phyloP scores from a whole-genome alignment of 2,329 filamentous ascomycete species.

The Capronia epimyces region DNA sequence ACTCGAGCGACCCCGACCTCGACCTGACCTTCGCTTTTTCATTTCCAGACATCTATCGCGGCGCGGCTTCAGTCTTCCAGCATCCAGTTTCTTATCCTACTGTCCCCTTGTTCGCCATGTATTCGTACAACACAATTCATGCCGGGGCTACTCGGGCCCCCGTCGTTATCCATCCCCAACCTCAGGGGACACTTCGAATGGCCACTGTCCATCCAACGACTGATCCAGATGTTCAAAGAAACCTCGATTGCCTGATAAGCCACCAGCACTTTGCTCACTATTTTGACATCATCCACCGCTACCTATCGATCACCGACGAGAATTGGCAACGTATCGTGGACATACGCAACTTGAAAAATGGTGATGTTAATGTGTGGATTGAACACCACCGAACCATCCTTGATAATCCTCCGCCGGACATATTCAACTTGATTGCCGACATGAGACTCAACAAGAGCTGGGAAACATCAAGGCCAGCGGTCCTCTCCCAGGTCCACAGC shows the following conservation, averaged over 20 bases:
- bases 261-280: background rate
- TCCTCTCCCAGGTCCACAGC: background rate
- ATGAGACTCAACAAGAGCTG: constrained; percentile 9
- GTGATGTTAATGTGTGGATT: background rate
- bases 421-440: constrained; percentile 5
- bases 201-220: background rate
- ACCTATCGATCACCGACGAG: background rate
- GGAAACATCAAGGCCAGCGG: background rate
- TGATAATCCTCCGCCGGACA: constrained; percentile 3
- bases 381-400: background rate
- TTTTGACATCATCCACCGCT: background rate
- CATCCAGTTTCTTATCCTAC: no score
- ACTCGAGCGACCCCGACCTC: no score
- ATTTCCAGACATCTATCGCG: no score
- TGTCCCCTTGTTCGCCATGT: background rate
- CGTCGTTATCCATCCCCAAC: background rate
- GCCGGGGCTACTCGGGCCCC: background rate
- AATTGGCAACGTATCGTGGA: background rate
- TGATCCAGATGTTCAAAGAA: background rate
- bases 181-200: background rate
- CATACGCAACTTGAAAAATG: background rate
- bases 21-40: no score
- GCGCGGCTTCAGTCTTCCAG: no score
- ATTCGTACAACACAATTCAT: background rate
- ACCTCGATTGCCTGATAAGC: background rate